These are phyloP conservation scores for Thuja plicata DNA, from an alignment of 83 land plant species.

Conservation along the genomic window DNA sequence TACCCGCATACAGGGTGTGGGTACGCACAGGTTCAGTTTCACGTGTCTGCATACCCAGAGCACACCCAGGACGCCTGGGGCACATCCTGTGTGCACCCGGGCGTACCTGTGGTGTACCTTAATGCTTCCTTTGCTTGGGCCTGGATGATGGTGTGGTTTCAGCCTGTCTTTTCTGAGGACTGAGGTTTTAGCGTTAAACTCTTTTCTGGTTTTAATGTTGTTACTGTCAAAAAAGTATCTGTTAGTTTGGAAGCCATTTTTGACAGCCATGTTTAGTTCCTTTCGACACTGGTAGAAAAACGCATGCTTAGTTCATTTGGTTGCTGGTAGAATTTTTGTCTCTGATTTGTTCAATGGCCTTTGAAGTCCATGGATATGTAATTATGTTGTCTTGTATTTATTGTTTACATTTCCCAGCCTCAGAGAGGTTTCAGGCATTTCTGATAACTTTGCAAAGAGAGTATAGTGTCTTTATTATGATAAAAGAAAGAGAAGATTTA, in stretches of 20 bases:
- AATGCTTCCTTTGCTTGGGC: not conserved
- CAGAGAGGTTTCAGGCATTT: not conserved
- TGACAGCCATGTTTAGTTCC: not conserved
- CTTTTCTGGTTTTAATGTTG: too few species aligned
- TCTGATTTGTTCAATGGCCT: not conserved
- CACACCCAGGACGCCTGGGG: too few species aligned
- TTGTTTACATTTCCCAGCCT: not conserved
- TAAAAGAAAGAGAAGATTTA: not conserved
- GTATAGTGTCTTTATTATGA: not conserved
- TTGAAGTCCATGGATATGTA: not conserved
- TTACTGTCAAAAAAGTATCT: not conserved
- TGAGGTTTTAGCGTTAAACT: not conserved
- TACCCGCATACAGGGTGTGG: too few species aligned
- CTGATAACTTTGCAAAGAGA: not conserved
- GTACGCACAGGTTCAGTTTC: too few species aligned
- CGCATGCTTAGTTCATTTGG: not conserved
- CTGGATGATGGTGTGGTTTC: not conserved
- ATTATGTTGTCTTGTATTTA: not conserved
- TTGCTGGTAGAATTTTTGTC: not conserved
- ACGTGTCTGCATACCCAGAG: too few species aligned
- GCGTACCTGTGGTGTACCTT: too few species aligned
- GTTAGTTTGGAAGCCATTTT: not conserved
- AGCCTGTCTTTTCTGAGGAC: not conserved
- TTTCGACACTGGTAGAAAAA: not conserved
- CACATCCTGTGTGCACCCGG: too few species aligned